Conservation (phyloP, 2,329 filamentous ascomycete species). For the Aspergillus ibericus region DNA sequence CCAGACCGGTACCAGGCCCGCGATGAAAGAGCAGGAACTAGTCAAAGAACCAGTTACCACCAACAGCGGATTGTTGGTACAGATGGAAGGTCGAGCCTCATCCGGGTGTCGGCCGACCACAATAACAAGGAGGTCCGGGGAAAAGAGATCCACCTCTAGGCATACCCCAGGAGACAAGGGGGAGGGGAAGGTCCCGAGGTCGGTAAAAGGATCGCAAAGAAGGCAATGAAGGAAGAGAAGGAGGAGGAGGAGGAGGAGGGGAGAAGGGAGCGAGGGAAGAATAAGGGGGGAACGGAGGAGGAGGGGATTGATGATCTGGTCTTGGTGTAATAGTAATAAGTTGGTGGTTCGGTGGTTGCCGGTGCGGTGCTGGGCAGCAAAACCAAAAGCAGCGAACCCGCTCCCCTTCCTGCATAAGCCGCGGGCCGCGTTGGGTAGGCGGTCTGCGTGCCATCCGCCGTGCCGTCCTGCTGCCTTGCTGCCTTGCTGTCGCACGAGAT, state of each 20-base stretch:
- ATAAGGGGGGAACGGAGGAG: neutral
- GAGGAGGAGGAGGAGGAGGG: neutral
- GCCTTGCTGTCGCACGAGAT: too few species aligned
- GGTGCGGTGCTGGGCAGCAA: neutral
- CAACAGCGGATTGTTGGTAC: constrained; percentile 2
- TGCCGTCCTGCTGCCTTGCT: too few species aligned
- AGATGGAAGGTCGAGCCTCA: constrained; percentile 5
- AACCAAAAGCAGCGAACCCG: too few species aligned
- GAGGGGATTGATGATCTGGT: constrained; percentile 2
- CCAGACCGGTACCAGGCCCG: neutral
- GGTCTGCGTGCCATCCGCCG: too few species aligned
- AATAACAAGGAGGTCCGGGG: neutral
- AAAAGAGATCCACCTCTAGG: constrained; percentile 3
- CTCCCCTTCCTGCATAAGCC: too few species aligned
- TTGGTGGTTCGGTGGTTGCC: neutral
- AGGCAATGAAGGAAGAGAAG: neutral
- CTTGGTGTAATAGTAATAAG: neutral
- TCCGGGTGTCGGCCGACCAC: constrained; percentile 5
- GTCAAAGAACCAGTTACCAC: neutral
- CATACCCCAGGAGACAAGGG: constrained; percentile 1
- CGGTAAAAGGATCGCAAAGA: neutral
- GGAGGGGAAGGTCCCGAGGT: neutral
- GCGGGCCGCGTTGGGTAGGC: too few species aligned
- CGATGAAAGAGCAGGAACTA: neutral
- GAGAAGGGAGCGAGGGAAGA: neutral